phyloP scores from a whole-genome alignment of 2,329 filamentous ascomycete genomes.

The Calonectria pseudoturangicola region DNA sequence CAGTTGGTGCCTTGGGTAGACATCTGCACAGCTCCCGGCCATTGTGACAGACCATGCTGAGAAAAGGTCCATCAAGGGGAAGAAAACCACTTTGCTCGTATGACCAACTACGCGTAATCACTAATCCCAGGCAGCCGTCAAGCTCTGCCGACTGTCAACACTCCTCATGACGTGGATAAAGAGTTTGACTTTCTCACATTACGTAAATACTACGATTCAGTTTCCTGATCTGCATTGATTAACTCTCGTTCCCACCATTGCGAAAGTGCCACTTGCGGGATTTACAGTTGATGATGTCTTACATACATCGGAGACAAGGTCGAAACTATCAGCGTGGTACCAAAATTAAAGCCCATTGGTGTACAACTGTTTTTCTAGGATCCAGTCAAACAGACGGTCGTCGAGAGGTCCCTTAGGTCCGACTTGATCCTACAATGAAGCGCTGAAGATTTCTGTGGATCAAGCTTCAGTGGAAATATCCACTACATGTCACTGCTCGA shows the following conservation, averaged over 20 bases:
- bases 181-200: background rate
- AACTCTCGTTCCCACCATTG: background rate
- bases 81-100: background rate
- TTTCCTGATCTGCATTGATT: background rate
- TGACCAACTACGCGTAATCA: background rate
- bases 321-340: background rate
- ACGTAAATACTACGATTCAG: background rate
- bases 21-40: background rate
- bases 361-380: background rate
- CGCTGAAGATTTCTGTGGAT: background rate
- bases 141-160: background rate
- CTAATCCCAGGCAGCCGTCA: background rate
- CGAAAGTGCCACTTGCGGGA: background rate
- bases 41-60: background rate
- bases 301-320: conserved; percentile 9
- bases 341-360: conserved; percentile 3
- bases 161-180: background rate
- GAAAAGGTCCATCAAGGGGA: background rate
- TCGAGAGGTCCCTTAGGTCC: background rate
- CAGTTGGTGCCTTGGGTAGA: background rate
- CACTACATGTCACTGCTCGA: conserved; percentile 18
- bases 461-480: background rate
- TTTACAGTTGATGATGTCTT: background rate
- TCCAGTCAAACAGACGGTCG: background rate
- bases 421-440: background rate